phyloP scores from a whole-genome alignment of 345 rosid species.

The Salix exigua region DNA sequence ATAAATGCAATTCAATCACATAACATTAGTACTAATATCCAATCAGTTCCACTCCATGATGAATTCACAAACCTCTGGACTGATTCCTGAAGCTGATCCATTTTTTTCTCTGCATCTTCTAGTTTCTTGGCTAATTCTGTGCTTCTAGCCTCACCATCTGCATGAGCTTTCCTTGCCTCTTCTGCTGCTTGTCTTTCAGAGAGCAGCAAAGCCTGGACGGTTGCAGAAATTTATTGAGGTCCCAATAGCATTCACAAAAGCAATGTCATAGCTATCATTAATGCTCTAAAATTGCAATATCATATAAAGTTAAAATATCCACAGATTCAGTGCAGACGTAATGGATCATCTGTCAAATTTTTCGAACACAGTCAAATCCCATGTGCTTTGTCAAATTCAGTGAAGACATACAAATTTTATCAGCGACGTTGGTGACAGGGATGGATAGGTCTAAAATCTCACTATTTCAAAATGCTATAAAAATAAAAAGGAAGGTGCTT shows the following conservation, averaged over 20 bases:
- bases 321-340: no score
- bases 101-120: constrained; percentile 66
- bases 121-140: constrained; percentile 70
- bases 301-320: neutral
- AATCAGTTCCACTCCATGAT: neutral
- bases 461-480: no score
- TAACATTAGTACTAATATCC: neutral
- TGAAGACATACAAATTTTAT: no score
- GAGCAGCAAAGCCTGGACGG: constrained; percentile 56
- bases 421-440: neutral
- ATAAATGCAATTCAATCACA: neutral
- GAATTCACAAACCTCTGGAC: constrained; percentile 76
- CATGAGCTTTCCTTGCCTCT: constrained; percentile 53
- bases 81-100: constrained; percentile 92
- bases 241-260: constrained; percentile 1
- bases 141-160: constrained; percentile 62
- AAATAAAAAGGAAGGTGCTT: no score
- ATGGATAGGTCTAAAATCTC: neutral
- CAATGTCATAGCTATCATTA: neutral
- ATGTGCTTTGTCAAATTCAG: neutral
- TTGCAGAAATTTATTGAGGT: constrained; percentile 12
- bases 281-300: neutral
- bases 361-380: neutral
- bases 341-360: neutral
- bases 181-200: constrained; percentile 66